Conservation (phyloP, 139 green algal species). For the Closterium sp. region DNA sequence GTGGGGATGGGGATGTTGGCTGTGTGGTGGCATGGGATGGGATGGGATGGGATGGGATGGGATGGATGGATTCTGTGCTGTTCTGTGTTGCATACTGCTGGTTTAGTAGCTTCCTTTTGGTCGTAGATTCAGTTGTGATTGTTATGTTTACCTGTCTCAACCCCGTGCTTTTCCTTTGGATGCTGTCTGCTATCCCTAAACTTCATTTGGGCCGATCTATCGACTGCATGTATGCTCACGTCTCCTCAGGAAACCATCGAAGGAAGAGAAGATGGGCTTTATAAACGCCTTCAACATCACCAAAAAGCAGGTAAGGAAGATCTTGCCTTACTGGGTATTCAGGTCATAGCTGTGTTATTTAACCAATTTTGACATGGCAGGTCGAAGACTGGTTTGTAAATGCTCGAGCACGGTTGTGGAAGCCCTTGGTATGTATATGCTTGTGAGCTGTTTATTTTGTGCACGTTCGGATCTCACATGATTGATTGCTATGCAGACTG, state of each 20-base stretch:
- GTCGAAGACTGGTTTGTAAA: slow-evolving; percentile 11
- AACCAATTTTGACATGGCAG: background rate
- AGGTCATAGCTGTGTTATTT: background rate
- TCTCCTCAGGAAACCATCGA: background rate
- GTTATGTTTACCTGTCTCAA: no score
- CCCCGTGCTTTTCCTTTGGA: no score
- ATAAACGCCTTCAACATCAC: background rate
- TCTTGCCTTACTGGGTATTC: background rate
- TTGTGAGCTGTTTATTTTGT: background rate
- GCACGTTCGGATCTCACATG: no score
- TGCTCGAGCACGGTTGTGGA: background rate
- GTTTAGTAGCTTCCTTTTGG: no score
- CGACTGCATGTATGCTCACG: no score
- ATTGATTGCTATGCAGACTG: background rate
- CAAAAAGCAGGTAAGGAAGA: slow-evolving; percentile 2
- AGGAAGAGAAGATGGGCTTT: background rate
- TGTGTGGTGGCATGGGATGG: background rate
- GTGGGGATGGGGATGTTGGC: background rate
- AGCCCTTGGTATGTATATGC: background rate
- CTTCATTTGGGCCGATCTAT: no score
- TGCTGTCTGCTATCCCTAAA: no score
- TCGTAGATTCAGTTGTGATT: background rate
- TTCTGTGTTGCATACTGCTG: no score
- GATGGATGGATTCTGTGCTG: no score
- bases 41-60: background rate